phyloP scores from a whole-genome alignment of 2,329 filamentous ascomycete genomes.

The Penicillium sp. region DNA sequence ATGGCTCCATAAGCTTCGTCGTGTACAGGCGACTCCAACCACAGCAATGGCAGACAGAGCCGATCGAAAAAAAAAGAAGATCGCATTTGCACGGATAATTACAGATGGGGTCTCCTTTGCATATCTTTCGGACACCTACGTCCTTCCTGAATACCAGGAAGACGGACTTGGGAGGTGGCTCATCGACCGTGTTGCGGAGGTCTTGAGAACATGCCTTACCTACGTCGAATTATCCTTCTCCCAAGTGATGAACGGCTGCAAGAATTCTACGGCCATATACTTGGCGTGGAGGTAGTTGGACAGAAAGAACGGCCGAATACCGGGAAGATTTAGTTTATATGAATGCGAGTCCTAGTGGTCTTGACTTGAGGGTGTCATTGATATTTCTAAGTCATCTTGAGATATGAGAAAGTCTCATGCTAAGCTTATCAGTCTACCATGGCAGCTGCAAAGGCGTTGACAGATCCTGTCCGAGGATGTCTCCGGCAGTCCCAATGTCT shows the following conservation, averaged over 20 bases:
- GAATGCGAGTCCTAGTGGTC: slow-evolving; percentile 14
- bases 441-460: slow-evolving; percentile 63
- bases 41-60: background rate
- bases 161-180: slow-evolving; percentile 63
- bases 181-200: slow-evolving; percentile 57
- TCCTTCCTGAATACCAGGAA: slow-evolving; percentile 56
- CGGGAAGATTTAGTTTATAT: slow-evolving; percentile 18
- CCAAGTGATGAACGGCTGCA: slow-evolving; percentile 18
- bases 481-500: slow-evolving; percentile 65
- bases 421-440: slow-evolving; percentile 47
- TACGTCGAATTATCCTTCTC: slow-evolving; percentile 56
- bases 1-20: slow-evolving; percentile 20
- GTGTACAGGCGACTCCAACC: slow-evolving; percentile 13
- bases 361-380: background rate
- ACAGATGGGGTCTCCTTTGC: slow-evolving; percentile 66
- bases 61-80: slow-evolving; percentile 31
- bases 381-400: background rate
- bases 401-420: background rate
- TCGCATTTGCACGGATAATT: slow-evolving; percentile 60
- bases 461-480: slow-evolving; percentile 57
- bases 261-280: slow-evolving; percentile 18
- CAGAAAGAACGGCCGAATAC: slow-evolving; percentile 16
- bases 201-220: slow-evolving; percentile 52
- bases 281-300: slow-evolving; percentile 25
- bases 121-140: slow-evolving; percentile 66